A percentile compares a stretch with the other conserved stretches of the same genome.
phyloP scores from a whole-genome alignment of 2,329 filamentous ascomycete genomes.

The Ophiocordyceps robertsii region DNA sequence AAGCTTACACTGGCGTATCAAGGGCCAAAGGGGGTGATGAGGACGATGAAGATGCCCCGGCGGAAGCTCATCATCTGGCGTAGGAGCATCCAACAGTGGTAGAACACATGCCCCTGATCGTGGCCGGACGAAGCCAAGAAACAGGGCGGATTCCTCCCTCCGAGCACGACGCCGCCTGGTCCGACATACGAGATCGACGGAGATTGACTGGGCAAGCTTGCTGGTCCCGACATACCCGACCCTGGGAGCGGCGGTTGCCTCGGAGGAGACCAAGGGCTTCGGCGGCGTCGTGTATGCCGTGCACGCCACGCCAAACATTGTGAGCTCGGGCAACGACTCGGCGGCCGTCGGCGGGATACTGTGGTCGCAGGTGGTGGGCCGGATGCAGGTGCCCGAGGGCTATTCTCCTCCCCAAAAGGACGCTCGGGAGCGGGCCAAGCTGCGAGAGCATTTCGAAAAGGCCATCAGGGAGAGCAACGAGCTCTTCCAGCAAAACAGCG shows the following conservation, averaged over 20 bases:
- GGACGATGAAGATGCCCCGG: no score
- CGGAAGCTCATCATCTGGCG: no score
- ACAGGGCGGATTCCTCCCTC: background rate
- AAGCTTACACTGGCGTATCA: no score
- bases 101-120: no score
- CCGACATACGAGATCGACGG: background rate
- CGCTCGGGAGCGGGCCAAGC: background rate
- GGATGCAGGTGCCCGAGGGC: constrained; percentile 1
- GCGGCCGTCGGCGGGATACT: constrained; percentile 1
- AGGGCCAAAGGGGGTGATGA: no score
- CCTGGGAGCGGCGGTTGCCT: background rate
- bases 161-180: background rate
- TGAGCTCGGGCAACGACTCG: background rate
- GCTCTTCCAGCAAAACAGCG: background rate
- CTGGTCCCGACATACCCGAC: background rate
- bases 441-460: background rate
- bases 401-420: background rate
- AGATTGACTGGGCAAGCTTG: background rate
- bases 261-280: background rate
- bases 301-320: constrained; percentile 1
- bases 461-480: background rate
- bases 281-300: constrained; percentile 1
- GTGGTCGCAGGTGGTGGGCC: constrained; percentile 1
- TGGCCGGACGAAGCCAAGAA: constrained; percentile 2
- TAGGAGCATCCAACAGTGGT: no score